Conservation (phyloP, 768 basidiomycete species). For the Scleroderma bovista region DNA sequence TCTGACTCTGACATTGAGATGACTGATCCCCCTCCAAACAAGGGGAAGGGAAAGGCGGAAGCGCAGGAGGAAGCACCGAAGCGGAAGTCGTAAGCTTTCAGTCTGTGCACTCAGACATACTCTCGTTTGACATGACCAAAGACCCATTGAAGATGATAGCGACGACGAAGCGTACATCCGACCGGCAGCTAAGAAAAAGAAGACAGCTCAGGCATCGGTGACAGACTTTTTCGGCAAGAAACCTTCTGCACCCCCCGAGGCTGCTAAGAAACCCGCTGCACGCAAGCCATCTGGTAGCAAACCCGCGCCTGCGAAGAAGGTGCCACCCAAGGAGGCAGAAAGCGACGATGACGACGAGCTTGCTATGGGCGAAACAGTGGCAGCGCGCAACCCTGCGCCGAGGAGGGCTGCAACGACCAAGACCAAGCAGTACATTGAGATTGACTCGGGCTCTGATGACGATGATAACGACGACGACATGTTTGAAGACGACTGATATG, state of each 20-base stretch:
- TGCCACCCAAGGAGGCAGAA: constrained; percentile 33
- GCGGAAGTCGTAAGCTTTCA: constrained; percentile 59
- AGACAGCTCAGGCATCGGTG: constrained; percentile 36
- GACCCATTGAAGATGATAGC: constrained; percentile 32
- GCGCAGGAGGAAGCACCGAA: constrained; percentile 36
- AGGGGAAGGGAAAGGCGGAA: constrained; percentile 40
- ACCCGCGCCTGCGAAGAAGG: constrained; percentile 53
- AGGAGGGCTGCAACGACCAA: constrained; percentile 45
- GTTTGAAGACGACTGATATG: constrained; percentile 39
- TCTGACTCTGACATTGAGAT: constrained; percentile 38
- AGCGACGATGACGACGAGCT: constrained; percentile 40
- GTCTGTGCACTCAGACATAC: background rate
- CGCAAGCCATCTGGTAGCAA: constrained; percentile 56
- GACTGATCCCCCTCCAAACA: constrained; percentile 16
- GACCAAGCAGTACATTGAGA: constrained; percentile 60
- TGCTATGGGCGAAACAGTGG: constrained; percentile 39
- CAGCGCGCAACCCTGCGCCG: constrained; percentile 36
- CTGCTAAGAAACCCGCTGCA: constrained; percentile 34
- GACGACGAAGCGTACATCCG: constrained; percentile 40
- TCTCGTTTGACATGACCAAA: constrained; percentile 15
- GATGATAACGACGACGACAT: constrained; percentile 38
- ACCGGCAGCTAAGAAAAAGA: constrained; percentile 52
- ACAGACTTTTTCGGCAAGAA: constrained; percentile 59
- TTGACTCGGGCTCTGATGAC: constrained; percentile 42
- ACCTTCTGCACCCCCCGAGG: constrained; percentile 27